Percentiles rank a stretch among this genome's conserved stretches.
Conservation (phyloP, 441 rosid genomes). For the Metrosideros polymorpha region DNA sequence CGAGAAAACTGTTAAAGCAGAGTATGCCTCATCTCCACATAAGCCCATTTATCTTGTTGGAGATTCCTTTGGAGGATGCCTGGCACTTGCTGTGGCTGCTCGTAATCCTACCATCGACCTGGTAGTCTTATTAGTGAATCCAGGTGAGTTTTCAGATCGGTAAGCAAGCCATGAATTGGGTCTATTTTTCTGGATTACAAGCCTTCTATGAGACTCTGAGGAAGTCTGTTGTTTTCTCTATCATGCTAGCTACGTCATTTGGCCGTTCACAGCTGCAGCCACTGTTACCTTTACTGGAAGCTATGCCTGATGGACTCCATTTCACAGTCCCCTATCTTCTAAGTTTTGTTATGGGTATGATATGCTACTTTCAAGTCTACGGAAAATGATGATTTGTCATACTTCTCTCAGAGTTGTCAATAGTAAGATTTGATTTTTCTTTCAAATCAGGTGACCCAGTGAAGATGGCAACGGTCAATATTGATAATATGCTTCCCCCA, state of each 20-base stretch:
- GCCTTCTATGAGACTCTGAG: not conserved
- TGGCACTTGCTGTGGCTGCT: slow-evolving; percentile 1
- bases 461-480: not conserved
- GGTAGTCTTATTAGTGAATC: not conserved
- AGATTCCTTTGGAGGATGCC: slow-evolving; percentile 2
- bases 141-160: not conserved
- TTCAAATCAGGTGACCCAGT: not conserved
- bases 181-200: not conserved
- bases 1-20: not conserved
- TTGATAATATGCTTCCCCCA: not conserved
- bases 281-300: not conserved
- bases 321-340: not conserved
- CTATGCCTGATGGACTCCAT: not conserved
- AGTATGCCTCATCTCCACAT: not conserved
- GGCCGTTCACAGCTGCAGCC: slow-evolving; percentile 7
- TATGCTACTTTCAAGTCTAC: not conserved
- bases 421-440: not conserved
- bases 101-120: not conserved
- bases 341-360: not conserved
- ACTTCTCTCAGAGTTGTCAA: not conserved
- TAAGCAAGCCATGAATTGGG: not conserved
- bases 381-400: not conserved
- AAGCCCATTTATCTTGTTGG: slow-evolving; percentile 1
- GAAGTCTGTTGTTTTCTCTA: not conserved
- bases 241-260: slow-evolving; percentile 2